Percentiles rank a stretch among this genome's conserved stretches.
Evolutionary conservation across 2,329 filamentous ascomycete genomes (phyloP).

Genomic region (Colletotrichum tamarilloi): DNA sequence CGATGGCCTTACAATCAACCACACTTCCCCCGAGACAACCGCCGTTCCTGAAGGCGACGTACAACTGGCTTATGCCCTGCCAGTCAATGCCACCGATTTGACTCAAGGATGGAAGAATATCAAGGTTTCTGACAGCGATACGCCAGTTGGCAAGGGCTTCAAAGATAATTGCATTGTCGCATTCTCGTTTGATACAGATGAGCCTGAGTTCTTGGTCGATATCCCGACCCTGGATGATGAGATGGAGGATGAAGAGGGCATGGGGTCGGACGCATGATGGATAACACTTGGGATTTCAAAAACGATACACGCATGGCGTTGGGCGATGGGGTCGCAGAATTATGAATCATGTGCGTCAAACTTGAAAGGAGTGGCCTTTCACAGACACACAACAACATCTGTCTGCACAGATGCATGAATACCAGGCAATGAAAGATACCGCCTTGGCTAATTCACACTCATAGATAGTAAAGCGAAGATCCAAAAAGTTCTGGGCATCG

Average conservation of each 20-base stretch:
- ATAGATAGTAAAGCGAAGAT: not conserved
- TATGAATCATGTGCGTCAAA: not conserved
- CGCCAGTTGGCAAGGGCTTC: slow-evolving; percentile 54
- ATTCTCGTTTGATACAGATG: slow-evolving; percentile 58
- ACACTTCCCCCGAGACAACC: slow-evolving; percentile 46
- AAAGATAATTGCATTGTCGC: slow-evolving; percentile 61
- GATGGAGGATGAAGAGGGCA: slow-evolving; percentile 53
- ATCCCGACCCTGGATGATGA: slow-evolving; percentile 54
- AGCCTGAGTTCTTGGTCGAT: slow-evolving; percentile 57
- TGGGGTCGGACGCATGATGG: slow-evolving; percentile 30
- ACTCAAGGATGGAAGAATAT: slow-evolving; percentile 62
- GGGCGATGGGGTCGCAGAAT: not conserved
- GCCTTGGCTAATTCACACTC: not conserved
- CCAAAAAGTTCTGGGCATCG: not conserved
- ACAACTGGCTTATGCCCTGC: slow-evolving; percentile 58
- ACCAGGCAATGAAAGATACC: not conserved
- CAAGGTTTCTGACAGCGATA: slow-evolving; percentile 50
- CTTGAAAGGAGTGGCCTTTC: not conserved
- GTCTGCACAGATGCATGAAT: not conserved
- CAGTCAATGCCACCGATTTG: slow-evolving; percentile 57
- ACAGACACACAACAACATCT: not conserved
- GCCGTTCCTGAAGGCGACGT: slow-evolving; percentile 53
- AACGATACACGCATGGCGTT: slow-evolving; percentile 30
- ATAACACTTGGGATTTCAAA: not conserved
- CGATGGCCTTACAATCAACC: slow-evolving; percentile 56